Evolutionary conservation across 2,329 filamentous ascomycete species (phyloP), one percentile per base, ranked within the genome.

Genomic region (Exophiala spinifera): DNA sequence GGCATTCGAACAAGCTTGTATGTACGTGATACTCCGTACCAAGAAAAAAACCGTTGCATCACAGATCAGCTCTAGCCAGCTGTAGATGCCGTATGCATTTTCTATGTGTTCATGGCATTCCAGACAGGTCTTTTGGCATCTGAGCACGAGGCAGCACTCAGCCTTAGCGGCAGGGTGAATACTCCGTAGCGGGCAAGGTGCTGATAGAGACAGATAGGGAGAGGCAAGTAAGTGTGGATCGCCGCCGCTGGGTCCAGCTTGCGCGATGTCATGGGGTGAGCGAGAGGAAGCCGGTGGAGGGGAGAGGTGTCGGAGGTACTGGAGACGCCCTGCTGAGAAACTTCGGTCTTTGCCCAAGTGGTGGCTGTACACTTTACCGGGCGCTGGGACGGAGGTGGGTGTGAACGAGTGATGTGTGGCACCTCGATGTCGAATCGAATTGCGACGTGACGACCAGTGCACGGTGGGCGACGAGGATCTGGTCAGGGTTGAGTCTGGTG

Each of bases 61-160:
- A 15, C 19, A 14, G 33, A 15, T 49, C 47, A 36, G 34, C 34
- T 33, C 28, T 21, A 20, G 39, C 31, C 34, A 43, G 11, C 20
- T 23, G 33, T 43, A 15, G 13, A n/a, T n/a, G n/a, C 34, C 23
- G 36, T 19, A 10, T 14, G 25, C 13, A 31, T 14, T 45, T 23
- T 25, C 34, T 31, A 15, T 31, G 28, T 31, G 28, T 31, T 10
- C 28, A 37, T 45, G 49, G 49, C 25, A 46, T 46, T 46, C 14
- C 28, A 43, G 51, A 48, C 51, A 49, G 44, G 23, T 28, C 28
- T 19, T 19, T 15, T 52, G 48, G 45, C 53, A 51, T 43, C 28
- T 33, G 21, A 48, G 53, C 53, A 56, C 53, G 48, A 51, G 53
- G 25, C 53, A 48, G 34, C 37, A 8, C 25, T 20, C 11, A 47